phyloP scores from a whole-genome alignment of 108 stramenopile species.

The Cyclotella baltica region DNA sequence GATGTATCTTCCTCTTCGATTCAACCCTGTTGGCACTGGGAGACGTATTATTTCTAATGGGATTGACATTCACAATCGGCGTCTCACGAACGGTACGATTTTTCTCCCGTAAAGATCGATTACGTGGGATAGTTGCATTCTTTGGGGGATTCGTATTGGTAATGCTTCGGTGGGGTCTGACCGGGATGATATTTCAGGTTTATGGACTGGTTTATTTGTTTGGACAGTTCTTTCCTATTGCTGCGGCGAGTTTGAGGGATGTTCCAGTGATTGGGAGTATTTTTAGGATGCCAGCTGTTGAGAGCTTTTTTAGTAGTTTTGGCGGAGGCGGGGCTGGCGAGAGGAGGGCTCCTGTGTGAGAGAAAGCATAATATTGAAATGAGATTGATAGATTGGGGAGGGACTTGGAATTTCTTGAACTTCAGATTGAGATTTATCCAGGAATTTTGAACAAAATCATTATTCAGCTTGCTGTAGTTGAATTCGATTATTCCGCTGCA shows the following conservation, averaged over 20 bases:
- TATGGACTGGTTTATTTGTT: constrained; percentile 91
- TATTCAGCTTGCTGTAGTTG: no score
- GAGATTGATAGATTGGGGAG: neutral
- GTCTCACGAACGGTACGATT: constrained; percentile 82
- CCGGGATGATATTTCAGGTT: constrained; percentile 86
- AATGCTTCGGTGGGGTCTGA: constrained; percentile 83
- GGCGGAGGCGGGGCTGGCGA: constrained; percentile 40
- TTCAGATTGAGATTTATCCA: no score
- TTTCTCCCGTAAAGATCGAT: constrained; percentile 83
- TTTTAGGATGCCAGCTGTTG: constrained; percentile 73
- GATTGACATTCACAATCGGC: constrained; percentile 89
- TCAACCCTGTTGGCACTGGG: constrained; percentile 88
- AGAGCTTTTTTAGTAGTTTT: constrained; percentile 81
- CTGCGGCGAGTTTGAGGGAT: constrained; percentile 82
- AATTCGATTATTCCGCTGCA: no score
- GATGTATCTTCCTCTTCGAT: constrained; percentile 89
- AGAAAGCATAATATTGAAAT: neutral
- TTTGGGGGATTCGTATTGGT: constrained; percentile 87
- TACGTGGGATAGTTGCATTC: constrained; percentile 88
- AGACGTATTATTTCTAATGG: constrained; percentile 85
- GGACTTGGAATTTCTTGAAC: neutral
- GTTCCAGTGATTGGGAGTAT: constrained; percentile 82
- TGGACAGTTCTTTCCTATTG: constrained; percentile 94
- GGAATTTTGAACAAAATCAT: no score
- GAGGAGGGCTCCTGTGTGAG: constrained; percentile 49